These are phyloP conservation scores for Smithsoniella earleae DNA, from an alignment of 163 green algal species.

Conservation along the genomic window DNA sequence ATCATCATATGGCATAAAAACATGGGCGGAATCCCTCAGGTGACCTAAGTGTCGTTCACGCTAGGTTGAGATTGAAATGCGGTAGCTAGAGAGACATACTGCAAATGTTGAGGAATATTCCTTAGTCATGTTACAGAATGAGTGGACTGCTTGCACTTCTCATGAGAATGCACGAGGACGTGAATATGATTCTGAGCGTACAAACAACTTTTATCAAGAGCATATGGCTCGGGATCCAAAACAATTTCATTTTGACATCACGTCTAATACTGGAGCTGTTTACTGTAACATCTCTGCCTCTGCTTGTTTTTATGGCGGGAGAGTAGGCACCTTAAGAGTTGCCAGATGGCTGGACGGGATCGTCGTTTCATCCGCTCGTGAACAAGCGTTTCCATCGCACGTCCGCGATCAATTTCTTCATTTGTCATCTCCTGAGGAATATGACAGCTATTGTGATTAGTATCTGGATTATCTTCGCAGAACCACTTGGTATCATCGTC, in stretches of 20 bases:
- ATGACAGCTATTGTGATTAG: conserved; percentile 54
- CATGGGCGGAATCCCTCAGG: not conserved
- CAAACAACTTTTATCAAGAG: not conserved
- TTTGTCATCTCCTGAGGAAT: conserved; percentile 73
- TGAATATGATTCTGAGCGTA: not conserved
- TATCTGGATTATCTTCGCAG: conserved; percentile 69
- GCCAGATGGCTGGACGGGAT: conserved; percentile 65
- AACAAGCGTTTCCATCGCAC: conserved; percentile 18
- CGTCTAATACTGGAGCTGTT: no score
- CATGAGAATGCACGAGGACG: not conserved
- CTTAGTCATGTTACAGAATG: not conserved
- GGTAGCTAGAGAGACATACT: not conserved
- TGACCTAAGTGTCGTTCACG: no score
- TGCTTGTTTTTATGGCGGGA: no score
- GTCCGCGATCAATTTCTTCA: conserved; percentile 63
- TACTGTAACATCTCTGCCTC: no score
- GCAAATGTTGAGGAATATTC: not conserved
- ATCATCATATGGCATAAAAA: no score
- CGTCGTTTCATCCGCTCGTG: conserved; percentile 13
- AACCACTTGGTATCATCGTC: conserved; percentile 61
- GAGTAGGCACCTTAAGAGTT: conserved; percentile 48
- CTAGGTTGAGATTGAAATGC: not conserved
- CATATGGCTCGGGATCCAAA: not conserved
- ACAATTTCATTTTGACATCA: no score
- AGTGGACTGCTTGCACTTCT: not conserved